Evolutionary conservation across 306 rosid genomes (phyloP), one percentile per base, ranked within the genome.

Genomic region (Begonia fuchsioides): DNA sequence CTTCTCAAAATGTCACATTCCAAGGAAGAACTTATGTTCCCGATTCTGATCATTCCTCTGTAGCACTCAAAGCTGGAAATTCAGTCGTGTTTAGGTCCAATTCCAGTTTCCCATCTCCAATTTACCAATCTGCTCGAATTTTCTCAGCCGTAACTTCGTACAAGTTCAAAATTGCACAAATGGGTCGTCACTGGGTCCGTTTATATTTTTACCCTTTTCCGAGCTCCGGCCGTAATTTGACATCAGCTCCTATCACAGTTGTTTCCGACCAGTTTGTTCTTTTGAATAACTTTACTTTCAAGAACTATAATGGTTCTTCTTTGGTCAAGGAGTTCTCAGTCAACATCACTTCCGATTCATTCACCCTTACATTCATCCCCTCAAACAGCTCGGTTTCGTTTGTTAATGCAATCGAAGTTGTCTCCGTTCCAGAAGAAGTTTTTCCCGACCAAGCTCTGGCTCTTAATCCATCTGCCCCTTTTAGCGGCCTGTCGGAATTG

Each of bases 391-490:
- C 95, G 9, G 71, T 74, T 19, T 80, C 77, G 5, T 88, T 90
- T 65, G 79, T 90, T 44, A 90, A 90, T 59, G 97, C 90, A 40
- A 84, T 90, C 64, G 97, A 90, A 70, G 95, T 90, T 53, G 82
- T 90, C 53, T 90, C 93, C 1, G 52, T 90, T 56, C 97, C 97
- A 6, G 66, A 76, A 64, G 70, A 67, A 16, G 72, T 90, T 59
- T 71, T 90, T 8, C 60, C 76, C 41, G 93, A 84, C 65, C 93
- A 90, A 74, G 97, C 93, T 48, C 19, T 53, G 56, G 74, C 68
- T 17, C 74, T 78, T 51, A 64, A 79, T 54, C 94, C 96, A 9
- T 43, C 65, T 15, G 59, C 68, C 32, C 76, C 93, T 39, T 69
- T 84, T 50, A 73, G 26, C 16, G 93, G 95, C 16, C 65, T 90